Evolutionary conservation across 495 filamentous ascomycete genomes (phyloP).

Genomic region (Trichodelitschia bisporula): DNA sequence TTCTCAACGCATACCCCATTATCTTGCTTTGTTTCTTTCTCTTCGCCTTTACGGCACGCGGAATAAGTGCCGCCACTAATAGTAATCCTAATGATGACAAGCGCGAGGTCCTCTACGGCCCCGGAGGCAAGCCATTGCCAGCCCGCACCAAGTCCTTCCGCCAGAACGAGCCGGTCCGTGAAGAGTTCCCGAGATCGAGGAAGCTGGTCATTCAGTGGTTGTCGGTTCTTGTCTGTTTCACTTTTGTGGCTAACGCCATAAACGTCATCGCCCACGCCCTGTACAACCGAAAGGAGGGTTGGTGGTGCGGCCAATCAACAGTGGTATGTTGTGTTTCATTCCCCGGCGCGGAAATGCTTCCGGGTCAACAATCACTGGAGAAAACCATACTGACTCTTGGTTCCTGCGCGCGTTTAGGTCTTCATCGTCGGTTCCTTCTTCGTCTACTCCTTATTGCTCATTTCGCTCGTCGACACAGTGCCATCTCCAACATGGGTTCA

Average conservation of each 20-base stretch:
- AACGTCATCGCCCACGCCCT: conserved; percentile 61
- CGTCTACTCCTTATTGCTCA: conserved; percentile 42
- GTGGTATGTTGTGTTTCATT: conserved; percentile 34
- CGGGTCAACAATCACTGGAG: too few relatives aligned
- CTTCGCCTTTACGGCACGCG: conserved; percentile 33
- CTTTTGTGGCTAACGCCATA: conserved; percentile 47
- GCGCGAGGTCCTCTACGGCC: conserved; percentile 25
- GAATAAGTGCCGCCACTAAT: conserved; percentile 26
- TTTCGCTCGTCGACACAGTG: conserved; percentile 57
- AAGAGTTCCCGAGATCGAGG: conserved; percentile 29
- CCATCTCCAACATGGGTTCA: conserved; percentile 51
- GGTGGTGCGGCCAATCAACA: conserved; percentile 77
- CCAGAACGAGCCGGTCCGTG: conserved; percentile 20
- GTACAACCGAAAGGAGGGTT: conserved; percentile 33
- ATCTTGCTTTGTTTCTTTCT: conserved; percentile 44
- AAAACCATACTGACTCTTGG: too few relatives aligned
- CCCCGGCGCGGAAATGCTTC: too few relatives aligned
- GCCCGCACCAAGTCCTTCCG: conserved; percentile 21
- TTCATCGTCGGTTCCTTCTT: conserved; percentile 62
- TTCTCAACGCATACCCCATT: conserved; percentile 40
- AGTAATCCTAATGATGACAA: conserved; percentile 13
- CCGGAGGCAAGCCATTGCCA: conserved; percentile 63
- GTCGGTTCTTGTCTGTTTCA: conserved; percentile 36
- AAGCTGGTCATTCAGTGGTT: conserved; percentile 53
- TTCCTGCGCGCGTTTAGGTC: too few relatives aligned